phyloP scores from a whole-genome alignment of 2,329 filamentous ascomycete species.

The Clonostachys solani region DNA sequence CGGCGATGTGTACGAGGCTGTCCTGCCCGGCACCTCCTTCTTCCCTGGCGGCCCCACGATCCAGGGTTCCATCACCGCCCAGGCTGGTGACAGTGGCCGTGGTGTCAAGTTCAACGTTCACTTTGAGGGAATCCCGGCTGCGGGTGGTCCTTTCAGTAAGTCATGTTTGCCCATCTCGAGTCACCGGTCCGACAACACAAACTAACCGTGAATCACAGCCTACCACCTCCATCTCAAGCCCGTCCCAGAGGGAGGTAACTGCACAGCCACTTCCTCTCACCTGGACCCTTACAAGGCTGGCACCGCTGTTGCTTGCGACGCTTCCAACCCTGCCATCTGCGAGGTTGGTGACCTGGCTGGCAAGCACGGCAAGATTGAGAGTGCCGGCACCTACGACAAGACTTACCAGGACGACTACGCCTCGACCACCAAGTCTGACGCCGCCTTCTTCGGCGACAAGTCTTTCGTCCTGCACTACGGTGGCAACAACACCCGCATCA shows the following conservation, averaged over 20 bases:
- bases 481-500: slow-evolving; percentile 58
- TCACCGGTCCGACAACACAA: not conserved
- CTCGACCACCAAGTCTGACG: slow-evolving; percentile 44
- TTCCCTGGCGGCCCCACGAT: slow-evolving; percentile 17
- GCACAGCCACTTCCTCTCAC: slow-evolving; percentile 62
- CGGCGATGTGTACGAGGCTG: slow-evolving; percentile 43
- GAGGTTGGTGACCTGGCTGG: slow-evolving; percentile 74
- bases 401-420: slow-evolving; percentile 53
- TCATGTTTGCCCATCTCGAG: slow-evolving; percentile 7
- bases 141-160: slow-evolving; percentile 57
- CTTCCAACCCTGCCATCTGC: slow-evolving; percentile 54
- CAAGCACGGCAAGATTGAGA: slow-evolving; percentile 61
- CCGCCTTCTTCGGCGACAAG: slow-evolving; percentile 60
- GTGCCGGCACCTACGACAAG: slow-evolving; percentile 38
- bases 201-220: slow-evolving; percentile 32
- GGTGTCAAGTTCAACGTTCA: slow-evolving; percentile 52
- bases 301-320: slow-evolving; percentile 58
- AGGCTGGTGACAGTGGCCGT: slow-evolving; percentile 39
- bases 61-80: slow-evolving; percentile 45
- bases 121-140: slow-evolving; percentile 54
- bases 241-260: slow-evolving; percentile 66
- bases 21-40: slow-evolving; percentile 36
- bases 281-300: slow-evolving; percentile 67
- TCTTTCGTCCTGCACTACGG: slow-evolving; percentile 59
- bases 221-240: slow-evolving; percentile 70